phyloP scores from a whole-genome alignment of 1,284 basidiomycete genomes.

The Fistulina hepatica region DNA sequence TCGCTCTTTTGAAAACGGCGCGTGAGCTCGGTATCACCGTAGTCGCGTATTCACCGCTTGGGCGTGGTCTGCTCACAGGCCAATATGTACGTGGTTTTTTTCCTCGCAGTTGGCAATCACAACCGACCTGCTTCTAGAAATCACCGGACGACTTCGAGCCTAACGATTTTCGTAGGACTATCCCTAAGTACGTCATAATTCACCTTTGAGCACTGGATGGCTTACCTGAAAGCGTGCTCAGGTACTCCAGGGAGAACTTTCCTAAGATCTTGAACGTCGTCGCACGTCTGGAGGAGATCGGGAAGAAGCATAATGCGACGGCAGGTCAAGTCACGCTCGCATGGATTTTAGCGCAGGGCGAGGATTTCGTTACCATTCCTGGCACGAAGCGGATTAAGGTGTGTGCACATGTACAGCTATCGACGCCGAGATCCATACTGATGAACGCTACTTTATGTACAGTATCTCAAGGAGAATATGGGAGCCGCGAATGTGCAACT shows the following conservation, averaged over 20 bases:
- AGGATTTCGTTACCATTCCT: constrained; percentile 26
- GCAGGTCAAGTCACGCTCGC: constrained; percentile 48
- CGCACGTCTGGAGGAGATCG: constrained; percentile 34
- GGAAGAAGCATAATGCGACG: constrained; percentile 34
- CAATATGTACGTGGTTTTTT: constrained; percentile 21
- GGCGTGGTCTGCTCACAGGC: constrained; percentile 33
- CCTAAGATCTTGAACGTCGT: constrained; percentile 45
- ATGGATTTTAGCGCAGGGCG: constrained; percentile 47
- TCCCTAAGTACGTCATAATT: constrained; percentile 15
- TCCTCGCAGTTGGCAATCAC: no score
- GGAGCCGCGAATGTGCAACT: constrained; percentile 4
- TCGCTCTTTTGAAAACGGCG: constrained; percentile 27
- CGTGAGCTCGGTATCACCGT: constrained; percentile 28
- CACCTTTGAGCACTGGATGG: no score
- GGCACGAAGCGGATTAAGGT: constrained; percentile 14
- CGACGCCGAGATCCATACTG: no score
- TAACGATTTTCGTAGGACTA: constrained; percentile 8
- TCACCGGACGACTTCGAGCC: constrained; percentile 9
- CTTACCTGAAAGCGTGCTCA: constrained; percentile 9
- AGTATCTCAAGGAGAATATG: constrained; percentile 13
- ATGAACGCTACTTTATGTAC: no score
- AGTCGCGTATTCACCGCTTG: constrained; percentile 34
- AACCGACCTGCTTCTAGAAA: no score
- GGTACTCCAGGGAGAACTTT: constrained; percentile 41
- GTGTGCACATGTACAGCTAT: no score